phyloP scores from a whole-genome alignment of 352 stramenopile species.

The Phytophthora gonapodyides region DNA sequence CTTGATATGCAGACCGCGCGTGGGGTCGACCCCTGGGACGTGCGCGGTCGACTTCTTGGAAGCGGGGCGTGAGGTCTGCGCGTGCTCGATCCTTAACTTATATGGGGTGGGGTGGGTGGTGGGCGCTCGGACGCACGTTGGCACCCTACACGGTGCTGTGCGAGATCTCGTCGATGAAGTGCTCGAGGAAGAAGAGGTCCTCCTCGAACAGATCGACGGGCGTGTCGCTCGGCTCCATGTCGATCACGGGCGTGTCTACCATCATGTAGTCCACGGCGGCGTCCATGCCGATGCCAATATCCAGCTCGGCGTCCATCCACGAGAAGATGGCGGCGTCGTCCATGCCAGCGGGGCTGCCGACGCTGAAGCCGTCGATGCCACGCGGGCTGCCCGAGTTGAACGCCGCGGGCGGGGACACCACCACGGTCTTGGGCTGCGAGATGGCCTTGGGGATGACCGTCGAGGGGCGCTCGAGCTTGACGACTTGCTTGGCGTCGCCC shows the following conservation, averaged over 20 bases:
- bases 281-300: constrained; percentile 71
- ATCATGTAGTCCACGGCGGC: constrained; percentile 81
- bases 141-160: constrained; percentile 41
- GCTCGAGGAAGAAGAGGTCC: constrained; percentile 80
- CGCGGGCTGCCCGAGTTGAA: constrained; percentile 50
- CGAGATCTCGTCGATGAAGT: constrained; percentile 83
- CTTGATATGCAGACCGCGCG: constrained; percentile 30
- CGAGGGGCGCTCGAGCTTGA: constrained; percentile 33
- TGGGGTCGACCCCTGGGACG: not conserved
- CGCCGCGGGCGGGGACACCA: constrained; percentile 1
- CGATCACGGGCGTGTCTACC: constrained; percentile 65
- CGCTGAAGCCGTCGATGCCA: constrained; percentile 56
- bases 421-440: constrained; percentile 30
- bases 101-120: constrained; percentile 13
- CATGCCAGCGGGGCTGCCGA: constrained; percentile 17
- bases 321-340: constrained; percentile 50
- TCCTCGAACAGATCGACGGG: constrained; percentile 79
- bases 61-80: not conserved
- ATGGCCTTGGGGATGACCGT: constrained; percentile 18
- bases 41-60: constrained; percentile 7
- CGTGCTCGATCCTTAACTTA: constrained; percentile 31
- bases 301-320: constrained; percentile 77
- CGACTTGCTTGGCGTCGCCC: constrained; percentile 23
- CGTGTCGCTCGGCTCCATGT: constrained; percentile 75
- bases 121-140: constrained; percentile 9